Evolutionary conservation across 805 yeast genomes (phyloP), one percentile per base, ranked within the genome.

Genomic region (Ogataea paraovalis): DNA sequence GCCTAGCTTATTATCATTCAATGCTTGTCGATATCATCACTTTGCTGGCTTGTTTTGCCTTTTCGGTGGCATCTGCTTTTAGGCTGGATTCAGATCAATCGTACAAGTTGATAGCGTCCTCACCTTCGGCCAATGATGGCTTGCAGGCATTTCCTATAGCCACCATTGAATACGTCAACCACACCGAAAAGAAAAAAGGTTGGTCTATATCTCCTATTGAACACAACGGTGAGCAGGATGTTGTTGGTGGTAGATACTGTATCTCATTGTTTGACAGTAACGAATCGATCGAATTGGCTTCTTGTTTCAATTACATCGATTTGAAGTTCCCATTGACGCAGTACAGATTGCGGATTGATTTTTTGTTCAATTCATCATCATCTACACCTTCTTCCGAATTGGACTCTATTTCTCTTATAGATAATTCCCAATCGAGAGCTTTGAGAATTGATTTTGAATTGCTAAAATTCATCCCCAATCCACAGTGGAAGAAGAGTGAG

Each of bases 251-350:
- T 2, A 21, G 20, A 8, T 59, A 59, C 44, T 57, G 61, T 34
- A 41, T 58, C 9, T 54, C 59, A 5, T 39, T 59, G 21, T n/a
- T 16, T 9, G 42, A 43, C 10, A 43, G 23, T 2, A 42, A 39
- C 14, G 45, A 18, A 2, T 20, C 27, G 13, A 23, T 14, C 28
- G 44, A 41, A n/a, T 13, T 53, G 2, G 4, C 46, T 2, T 47
- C 54, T 4, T 59, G 62, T 39, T 60, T 61, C 57, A 61, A 60
- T 46, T 56, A 54, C 44, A 55, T 52, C 25, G 23, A 28, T 34
- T 36, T 61, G 3, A 20, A 34, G 2, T 50, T 50, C 40, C 61
- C 63, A 13, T 41, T 58, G n/a, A 44, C 42, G 39, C 28, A 25
- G 10, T 54, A 57, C 21, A 50, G 55, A 4, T 21, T 56, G n/a